These are phyloP conservation scores for Fusarium chuoi DNA, from an alignment of 2,329 filamentous ascomycete species.

Conservation along the genomic window DNA sequence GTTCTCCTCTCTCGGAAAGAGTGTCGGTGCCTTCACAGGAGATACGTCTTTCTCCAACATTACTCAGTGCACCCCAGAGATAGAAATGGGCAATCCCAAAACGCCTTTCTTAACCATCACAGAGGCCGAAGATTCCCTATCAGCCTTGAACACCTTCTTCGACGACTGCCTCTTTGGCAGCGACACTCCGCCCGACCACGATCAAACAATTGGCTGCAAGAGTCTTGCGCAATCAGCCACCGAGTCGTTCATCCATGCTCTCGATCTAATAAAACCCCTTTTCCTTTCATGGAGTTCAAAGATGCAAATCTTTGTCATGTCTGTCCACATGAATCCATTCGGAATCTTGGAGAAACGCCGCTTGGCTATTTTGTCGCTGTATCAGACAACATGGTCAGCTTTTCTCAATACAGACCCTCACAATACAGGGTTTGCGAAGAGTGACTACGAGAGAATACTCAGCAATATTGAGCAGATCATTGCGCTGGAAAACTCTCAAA, in stretches of 20 bases:
- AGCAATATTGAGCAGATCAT: conserved; percentile 12
- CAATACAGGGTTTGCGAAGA: not conserved
- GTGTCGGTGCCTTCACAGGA: conserved; percentile 30
- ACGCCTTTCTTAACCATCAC: conserved; percentile 16
- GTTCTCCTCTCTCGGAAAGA: conserved; percentile 27
- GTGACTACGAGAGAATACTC: conserved; percentile 14
- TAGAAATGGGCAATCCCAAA: conserved; percentile 2
- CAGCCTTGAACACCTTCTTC: not conserved
- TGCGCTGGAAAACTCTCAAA: not conserved
- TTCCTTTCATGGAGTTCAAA: conserved; percentile 3
- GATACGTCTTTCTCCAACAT: conserved; percentile 25
- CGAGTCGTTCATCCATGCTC: not conserved
- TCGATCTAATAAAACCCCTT: not conserved
- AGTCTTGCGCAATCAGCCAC: not conserved
- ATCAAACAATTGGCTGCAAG: not conserved
- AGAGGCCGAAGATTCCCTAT: conserved; percentile 7
- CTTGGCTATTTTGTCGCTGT: not conserved
- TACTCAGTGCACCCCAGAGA: not conserved
- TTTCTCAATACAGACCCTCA: not conserved
- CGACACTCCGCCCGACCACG: not conserved
- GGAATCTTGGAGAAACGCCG: not conserved
- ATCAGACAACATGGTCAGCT: conserved; percentile 1
- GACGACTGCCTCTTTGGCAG: not conserved
- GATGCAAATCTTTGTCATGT: not conserved
- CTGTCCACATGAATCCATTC: not conserved